These are phyloP conservation scores for Lachancea lanzarotensis DNA, from an alignment of 805 yeast species.

Conservation along the genomic window DNA sequence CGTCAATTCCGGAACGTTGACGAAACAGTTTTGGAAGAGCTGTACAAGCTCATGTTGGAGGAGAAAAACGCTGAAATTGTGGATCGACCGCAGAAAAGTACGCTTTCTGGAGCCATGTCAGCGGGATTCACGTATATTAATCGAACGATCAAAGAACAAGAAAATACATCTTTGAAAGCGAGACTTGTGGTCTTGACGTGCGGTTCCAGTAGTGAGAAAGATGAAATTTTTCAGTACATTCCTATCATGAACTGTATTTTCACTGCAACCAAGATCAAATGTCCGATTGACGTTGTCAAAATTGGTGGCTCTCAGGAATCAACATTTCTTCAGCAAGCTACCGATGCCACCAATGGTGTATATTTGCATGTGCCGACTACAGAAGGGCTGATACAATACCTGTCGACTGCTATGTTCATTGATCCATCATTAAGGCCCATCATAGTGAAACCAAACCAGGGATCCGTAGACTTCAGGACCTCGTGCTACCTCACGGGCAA, in stretches of 20 bases:
- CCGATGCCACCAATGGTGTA: slow-evolving; percentile 90
- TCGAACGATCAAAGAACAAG: slow-evolving; percentile 48
- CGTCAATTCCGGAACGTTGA: slow-evolving; percentile 78
- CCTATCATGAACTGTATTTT: slow-evolving; percentile 94
- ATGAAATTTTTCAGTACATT: slow-evolving; percentile 74
- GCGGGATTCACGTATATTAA: slow-evolving; percentile 77
- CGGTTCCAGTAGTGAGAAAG: slow-evolving; percentile 54
- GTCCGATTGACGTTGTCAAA: slow-evolving; percentile 87
- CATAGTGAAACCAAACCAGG: slow-evolving; percentile 72
- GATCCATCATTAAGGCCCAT: slow-evolving; percentile 79
- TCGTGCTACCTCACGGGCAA: slow-evolving; percentile 89
- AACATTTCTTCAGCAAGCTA: slow-evolving; percentile 88
- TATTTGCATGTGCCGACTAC: slow-evolving; percentile 66
- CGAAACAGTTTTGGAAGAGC: slow-evolving; percentile 56
- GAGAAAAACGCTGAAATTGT: slow-evolving; percentile 21
- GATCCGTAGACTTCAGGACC: slow-evolving; percentile 87
- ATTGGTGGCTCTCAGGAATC: slow-evolving; percentile 46
- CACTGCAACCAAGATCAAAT: slow-evolving; percentile 88
- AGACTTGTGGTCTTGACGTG: slow-evolving; percentile 49
- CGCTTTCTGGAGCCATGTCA: slow-evolving; percentile 73
- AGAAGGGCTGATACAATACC: slow-evolving; percentile 73
- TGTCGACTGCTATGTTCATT: slow-evolving; percentile 73
- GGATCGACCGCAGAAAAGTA: slow-evolving; percentile 37
- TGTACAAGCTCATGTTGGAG: slow-evolving; percentile 42
- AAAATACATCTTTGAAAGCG: slow-evolving; percentile 46